Percentiles rank a stretch among this genome's conserved stretches.
These are phyloP conservation scores for Dactylellina leptospora DNA, from an alignment of 2,329 filamentous ascomycete species.

Conservation along the genomic window DNA sequence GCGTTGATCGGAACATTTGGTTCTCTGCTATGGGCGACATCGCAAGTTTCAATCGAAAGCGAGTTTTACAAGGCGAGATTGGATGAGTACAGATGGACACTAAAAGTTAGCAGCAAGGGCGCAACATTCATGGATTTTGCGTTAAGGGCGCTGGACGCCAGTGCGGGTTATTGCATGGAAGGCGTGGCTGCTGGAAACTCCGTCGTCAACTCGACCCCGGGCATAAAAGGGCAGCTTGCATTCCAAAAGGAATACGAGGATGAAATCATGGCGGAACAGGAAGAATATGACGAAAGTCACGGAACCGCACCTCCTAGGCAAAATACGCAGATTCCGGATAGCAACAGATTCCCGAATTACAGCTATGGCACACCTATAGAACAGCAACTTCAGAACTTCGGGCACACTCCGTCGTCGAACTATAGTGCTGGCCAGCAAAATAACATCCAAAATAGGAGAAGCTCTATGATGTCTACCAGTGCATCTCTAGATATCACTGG, in stretches of 20 bases:
- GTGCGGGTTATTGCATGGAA: slow-evolving; percentile 55
- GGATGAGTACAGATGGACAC: slow-evolving; percentile 91
- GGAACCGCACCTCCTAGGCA: slow-evolving; percentile 16
- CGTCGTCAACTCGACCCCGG: slow-evolving; percentile 4
- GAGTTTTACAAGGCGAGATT: slow-evolving; percentile 89
- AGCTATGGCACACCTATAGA: slow-evolving; percentile 50
- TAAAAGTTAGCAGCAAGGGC: slow-evolving; percentile 76
- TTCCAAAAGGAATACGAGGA: slow-evolving; percentile 53
- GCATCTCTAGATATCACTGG: slow-evolving; percentile 37
- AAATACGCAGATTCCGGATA: slow-evolving; percentile 48
- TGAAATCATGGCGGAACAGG: slow-evolving; percentile 51
- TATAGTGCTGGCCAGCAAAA: slow-evolving; percentile 37
- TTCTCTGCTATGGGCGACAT: slow-evolving; percentile 86
- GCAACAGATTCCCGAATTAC: slow-evolving; percentile 48
- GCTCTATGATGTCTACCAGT: slow-evolving; percentile 46
- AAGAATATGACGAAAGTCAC: slow-evolving; percentile 41
- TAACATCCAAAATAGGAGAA: slow-evolving; percentile 32
- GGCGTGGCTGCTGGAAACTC: slow-evolving; percentile 33
- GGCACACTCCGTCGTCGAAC: slow-evolving; percentile 38
- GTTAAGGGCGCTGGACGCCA: slow-evolving; percentile 75
- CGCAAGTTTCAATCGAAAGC: slow-evolving; percentile 79
- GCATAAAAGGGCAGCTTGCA: slow-evolving; percentile 45
- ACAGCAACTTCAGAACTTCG: slow-evolving; percentile 47
- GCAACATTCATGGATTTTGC: slow-evolving; percentile 69
- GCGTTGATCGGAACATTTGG: slow-evolving; percentile 95